Conservation (phyloP, 306 rosid species). For the Lathyrus tuberosus region DNA sequence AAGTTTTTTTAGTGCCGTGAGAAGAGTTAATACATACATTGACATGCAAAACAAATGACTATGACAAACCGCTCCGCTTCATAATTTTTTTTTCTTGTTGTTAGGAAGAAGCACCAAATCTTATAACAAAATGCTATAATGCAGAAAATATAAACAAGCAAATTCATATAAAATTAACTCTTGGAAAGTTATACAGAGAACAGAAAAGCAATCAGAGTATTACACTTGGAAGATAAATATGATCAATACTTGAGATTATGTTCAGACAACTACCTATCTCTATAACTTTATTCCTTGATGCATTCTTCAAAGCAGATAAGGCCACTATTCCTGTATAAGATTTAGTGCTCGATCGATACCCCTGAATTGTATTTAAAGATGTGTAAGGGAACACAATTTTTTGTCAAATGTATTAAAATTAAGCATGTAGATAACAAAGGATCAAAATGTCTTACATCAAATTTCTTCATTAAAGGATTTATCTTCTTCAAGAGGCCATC, state of each 20-base stretch:
- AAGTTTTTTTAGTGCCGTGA: constrained; percentile 9
- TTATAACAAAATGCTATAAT: constrained; percentile 24
- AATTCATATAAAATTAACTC: constrained; percentile 29
- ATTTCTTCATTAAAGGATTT: constrained; percentile 50
- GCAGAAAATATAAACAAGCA: constrained; percentile 18
- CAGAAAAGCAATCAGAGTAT: constrained; percentile 15
- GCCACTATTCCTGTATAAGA: constrained; percentile 72
- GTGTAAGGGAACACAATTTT: constrained; percentile 28
- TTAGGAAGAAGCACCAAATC: constrained; percentile 14
- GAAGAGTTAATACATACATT: constrained; percentile 4
- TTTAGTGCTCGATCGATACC: constrained; percentile 66
- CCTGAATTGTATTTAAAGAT: constrained; percentile 55
- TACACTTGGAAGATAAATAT: constrained; percentile 27
- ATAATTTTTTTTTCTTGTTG: background rate
- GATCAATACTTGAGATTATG: constrained; percentile 30
- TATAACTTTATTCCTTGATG: constrained; percentile 80
- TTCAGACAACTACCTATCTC: constrained; percentile 62
- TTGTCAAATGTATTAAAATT: constrained; percentile 17
- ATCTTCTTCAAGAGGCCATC: constrained; percentile 60
- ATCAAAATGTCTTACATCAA: constrained; percentile 56
- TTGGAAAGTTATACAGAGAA: constrained; percentile 22
- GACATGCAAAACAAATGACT: constrained; percentile 19
- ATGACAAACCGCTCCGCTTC: constrained; percentile 17
- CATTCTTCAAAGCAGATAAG: constrained; percentile 62
- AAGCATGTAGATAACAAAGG: constrained; percentile 30